A percentile compares a stretch with the other conserved stretches of the same genome.
Conservation (phyloP, 257 asterid genomes). For the Agastache rugosa region DNA sequence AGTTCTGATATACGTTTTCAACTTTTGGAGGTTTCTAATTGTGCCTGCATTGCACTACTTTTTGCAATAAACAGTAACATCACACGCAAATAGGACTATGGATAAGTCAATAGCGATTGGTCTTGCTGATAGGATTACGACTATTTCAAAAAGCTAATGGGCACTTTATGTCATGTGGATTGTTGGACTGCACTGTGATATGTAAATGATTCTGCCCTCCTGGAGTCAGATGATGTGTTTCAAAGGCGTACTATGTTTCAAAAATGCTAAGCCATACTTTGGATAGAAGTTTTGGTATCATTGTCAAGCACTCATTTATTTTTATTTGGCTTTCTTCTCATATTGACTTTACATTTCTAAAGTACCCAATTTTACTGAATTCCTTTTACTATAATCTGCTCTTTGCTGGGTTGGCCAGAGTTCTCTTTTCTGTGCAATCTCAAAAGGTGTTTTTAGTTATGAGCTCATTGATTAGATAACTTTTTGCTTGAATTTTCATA, state of each 20-base stretch:
- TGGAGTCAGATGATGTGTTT: too few species aligned
- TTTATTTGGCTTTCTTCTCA: not conserved
- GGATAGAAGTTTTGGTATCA: too few species aligned
- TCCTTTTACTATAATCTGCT: not conserved
- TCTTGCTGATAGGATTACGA: not conserved
- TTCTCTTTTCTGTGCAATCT: slow-evolving; percentile 8
- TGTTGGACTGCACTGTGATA: too few species aligned
- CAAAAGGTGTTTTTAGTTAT: not conserved
- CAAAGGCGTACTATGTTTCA: too few species aligned
- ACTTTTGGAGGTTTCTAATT: not conserved
- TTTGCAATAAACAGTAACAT: too few species aligned
- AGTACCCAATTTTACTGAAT: not conserved
- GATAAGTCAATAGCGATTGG: not conserved
- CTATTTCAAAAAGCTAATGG: not conserved
- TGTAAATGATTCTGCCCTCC: too few species aligned
- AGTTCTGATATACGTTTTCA: not conserved
- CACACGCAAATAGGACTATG: not conserved
- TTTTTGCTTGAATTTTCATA: not conserved
- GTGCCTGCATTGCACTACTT: not conserved
- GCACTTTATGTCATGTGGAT: too few species aligned
- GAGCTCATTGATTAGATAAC: not conserved
- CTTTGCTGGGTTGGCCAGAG: slow-evolving; percentile 7
- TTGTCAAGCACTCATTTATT: too few species aligned
- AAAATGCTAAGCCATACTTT: not conserved
- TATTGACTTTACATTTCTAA: not conserved